Base-by-base conservation (phyloP, 805 yeast species). In the Schwanniomyces polymorphus region DNA sequence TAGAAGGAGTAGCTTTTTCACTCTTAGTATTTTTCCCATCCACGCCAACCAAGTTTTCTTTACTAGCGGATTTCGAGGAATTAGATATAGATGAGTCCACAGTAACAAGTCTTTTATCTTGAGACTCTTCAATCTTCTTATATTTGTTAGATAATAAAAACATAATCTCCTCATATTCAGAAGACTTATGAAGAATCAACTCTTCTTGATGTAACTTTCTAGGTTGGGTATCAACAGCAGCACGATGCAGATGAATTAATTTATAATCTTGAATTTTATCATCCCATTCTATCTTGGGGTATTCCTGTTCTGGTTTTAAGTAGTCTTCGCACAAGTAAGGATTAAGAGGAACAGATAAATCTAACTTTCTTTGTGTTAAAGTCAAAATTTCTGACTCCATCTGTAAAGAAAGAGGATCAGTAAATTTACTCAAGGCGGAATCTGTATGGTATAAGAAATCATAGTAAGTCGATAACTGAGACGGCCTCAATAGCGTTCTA, bases 101-200 rank as follows among this genome's bases (percentile, higher is more conserved):
- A 18, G 68, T 65, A 35, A 72, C 70, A 54, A 74, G 66, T 47
- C 65, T 66, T 48, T 67, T 68, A 39, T 69, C 75, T 40, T 63
- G 62, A 41, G 64, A 51, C 26, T 74, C 76, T 41, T 70, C 75
- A 21, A 69, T 61, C 41, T 63, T 63, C 47, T 65, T 72, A 50
- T 70, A 63, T 49, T 68, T 72, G 49, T 66, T 67, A 3, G 76
- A 70, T 33, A 74, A 61, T 41, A 74, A 59, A 46, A 72, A 63
- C 98, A 92, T 92, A 61, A 91, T 74, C 60, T 89, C 96, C 65
- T 94, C 98, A 68, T 88, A 90, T 53, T 90, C 95, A 2, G 74
- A 66, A 1, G 91, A 82, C 56, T 87, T 87, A 61, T 90, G 96
- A 33, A 75, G 44, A 3, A 71, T 63, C 53, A 72, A 51, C 50